Percentiles rank a stretch among this genome's conserved stretches.
Conservation (phyloP, 768 basidiomycete genomes). For the Cystofilobasidium macerans region DNA sequence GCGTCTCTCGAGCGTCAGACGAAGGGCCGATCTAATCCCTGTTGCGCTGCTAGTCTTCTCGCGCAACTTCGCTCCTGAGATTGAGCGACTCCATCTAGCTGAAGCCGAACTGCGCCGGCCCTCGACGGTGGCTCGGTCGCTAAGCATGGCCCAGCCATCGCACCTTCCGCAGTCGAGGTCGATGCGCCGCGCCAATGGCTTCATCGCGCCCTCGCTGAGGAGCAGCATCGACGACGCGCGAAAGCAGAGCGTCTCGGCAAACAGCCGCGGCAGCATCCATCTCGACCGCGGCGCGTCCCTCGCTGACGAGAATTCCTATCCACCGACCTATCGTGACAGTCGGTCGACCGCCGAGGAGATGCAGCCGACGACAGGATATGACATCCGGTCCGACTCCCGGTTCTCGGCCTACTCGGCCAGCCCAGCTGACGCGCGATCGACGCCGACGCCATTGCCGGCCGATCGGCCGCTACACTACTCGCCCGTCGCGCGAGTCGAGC, state of each 20-base stretch:
- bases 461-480: not conserved
- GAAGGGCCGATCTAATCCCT: not conserved
- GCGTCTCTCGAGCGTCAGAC: not conserved
- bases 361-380: no score
- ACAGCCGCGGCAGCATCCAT: no score
- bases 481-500: not conserved
- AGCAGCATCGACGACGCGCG: no score
- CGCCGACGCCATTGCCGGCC: not conserved
- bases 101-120: not conserved
- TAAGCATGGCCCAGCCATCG: not conserved
- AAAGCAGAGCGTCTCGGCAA: no score
- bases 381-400: not conserved
- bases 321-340: no score
- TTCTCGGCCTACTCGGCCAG: not conserved
- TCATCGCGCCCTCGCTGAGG: no score
- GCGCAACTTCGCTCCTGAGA: slow-evolving; percentile 13
- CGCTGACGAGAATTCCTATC: no score
- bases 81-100: not conserved
- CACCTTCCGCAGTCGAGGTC: no score
- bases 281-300: no score
- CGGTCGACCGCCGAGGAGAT: no score
- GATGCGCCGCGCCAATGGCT: no score
- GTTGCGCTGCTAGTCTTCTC: not conserved
- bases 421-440: not conserved
- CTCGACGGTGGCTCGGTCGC: not conserved